Percentiles rank a stretch among this genome's conserved stretches.
Evolutionary conservation across 2,329 filamentous ascomycete species (phyloP).

Genomic region (Plectosphaerella plurivora): DNA sequence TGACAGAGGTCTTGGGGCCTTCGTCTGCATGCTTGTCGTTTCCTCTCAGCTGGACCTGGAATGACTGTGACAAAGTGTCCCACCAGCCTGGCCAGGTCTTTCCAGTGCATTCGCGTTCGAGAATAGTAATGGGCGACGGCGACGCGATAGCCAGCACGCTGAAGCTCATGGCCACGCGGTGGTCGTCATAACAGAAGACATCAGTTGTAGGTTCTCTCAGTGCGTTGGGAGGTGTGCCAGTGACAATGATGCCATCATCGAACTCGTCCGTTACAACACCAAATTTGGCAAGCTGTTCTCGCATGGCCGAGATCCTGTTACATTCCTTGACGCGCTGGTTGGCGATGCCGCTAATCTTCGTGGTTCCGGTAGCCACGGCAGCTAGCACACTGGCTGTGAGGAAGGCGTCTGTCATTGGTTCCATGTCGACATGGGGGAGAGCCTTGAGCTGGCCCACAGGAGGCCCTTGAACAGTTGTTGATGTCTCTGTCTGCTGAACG

Average conservation of each 20-base stretch:
- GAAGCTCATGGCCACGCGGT: conserved; percentile 98
- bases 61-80: conserved; percentile 78
- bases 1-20: conserved; percentile 21
- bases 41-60: conserved; percentile 72
- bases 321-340: conserved; percentile 98
- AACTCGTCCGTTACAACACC: conserved; percentile 82
- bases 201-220: conserved; percentile 56
- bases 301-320: conserved; percentile 94
- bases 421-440: conserved; percentile 87
- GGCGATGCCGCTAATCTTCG: conserved; percentile 87
- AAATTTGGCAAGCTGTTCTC: conserved; percentile 89
- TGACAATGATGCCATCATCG: conserved; percentile 85
- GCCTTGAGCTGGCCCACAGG: conserved; percentile 66
- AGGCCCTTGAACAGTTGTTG: conserved; percentile 93
- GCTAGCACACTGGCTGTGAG: conserved; percentile 90
- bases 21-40: conserved; percentile 49
- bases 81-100: conserved; percentile 99
- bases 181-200: conserved; percentile 93
- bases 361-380: conserved; percentile 79
- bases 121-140: conserved; percentile 68
- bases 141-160: conserved; percentile 77
- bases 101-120: conserved; percentile 87
- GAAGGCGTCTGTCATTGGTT: conserved; percentile 98
- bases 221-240: conserved; percentile 43
- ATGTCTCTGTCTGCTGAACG: conserved; percentile 77